Evolutionary conservation across 768 basidiomycete genomes (phyloP).

Genomic region (Russula sp.): DNA sequence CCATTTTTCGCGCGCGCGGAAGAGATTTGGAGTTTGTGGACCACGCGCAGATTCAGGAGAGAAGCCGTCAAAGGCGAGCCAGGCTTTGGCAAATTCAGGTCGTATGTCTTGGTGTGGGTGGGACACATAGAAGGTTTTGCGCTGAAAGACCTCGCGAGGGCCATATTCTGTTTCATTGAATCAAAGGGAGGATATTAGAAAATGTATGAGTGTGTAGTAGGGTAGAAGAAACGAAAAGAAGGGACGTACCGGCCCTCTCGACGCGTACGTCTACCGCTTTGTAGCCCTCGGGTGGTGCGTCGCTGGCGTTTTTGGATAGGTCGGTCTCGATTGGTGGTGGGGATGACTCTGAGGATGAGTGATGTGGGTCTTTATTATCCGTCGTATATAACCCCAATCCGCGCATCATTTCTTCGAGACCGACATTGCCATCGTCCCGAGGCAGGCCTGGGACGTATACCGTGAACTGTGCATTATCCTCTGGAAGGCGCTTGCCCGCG

Average conservation of each 20-base stretch:
- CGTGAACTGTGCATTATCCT: background rate
- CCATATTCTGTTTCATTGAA: background rate
- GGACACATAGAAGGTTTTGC: background rate
- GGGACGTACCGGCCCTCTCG: conserved; percentile 14
- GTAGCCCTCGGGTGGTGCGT: background rate
- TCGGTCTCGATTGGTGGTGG: background rate
- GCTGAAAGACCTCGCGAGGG: background rate
- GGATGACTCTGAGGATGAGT: background rate
- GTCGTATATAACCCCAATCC: conserved; percentile 7
- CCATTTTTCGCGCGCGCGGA: conserved; percentile 24
- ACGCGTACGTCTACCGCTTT: conserved; percentile 7
- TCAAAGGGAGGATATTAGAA: background rate
- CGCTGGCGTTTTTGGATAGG: background rate
- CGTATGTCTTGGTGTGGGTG: background rate
- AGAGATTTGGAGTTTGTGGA: conserved; percentile 13
- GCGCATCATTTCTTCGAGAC: conserved; percentile 25
- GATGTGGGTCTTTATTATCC: background rate
- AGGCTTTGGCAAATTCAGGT: conserved; percentile 6
- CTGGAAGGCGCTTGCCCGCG: conserved; percentile 10
- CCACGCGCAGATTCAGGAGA: conserved; percentile 21
- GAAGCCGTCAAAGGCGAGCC: conserved; percentile 27
- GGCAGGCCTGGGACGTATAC: conserved; percentile 14
- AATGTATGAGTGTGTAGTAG: background rate
- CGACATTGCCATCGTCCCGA: conserved; percentile 19
- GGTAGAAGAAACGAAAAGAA: too few species aligned